Evolutionary conservation across 2,329 filamentous ascomycete genomes (phyloP).

Genomic region (Endoconidiophora polonica): DNA sequence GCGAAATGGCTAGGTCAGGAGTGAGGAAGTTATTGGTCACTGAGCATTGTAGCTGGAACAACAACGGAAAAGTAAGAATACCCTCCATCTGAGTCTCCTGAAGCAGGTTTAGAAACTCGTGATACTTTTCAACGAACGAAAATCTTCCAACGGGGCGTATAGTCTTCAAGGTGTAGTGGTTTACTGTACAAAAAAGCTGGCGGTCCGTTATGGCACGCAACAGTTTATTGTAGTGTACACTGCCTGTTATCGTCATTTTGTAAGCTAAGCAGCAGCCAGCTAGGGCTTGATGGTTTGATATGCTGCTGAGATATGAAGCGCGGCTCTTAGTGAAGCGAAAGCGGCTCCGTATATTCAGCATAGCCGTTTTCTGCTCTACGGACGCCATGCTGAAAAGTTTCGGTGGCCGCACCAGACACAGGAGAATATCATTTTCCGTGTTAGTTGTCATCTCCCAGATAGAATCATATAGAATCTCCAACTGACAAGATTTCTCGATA

Average conservation of each 20-base stretch:
- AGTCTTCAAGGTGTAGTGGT: conserved; percentile 3
- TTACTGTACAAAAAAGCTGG: conserved; percentile 3
- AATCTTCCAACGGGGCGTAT: not conserved
- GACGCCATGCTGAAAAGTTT: conserved; percentile 26
- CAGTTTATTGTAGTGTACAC: not conserved
- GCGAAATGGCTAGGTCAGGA: conserved; percentile 30
- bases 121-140: conserved; percentile 6
- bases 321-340: conserved; percentile 1
- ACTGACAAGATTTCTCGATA: conserved; percentile 16
- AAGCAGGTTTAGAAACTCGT: conserved; percentile 18
- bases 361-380: not conserved
- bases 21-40: conserved; percentile 46
- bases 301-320: not conserved
- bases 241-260: conserved; percentile 3
- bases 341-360: not conserved
- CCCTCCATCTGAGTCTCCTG: conserved; percentile 20
- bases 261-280: conserved; percentile 7
- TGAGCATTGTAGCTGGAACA: conserved; percentile 47
- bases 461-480: conserved; percentile 34
- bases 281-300: conserved; percentile 4
- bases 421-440: conserved; percentile 23
- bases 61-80: conserved; percentile 32
- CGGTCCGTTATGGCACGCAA: not conserved
- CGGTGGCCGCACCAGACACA: conserved; percentile 36
- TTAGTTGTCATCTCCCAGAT: conserved; percentile 29